These are phyloP conservation scores for Cyclospora cayetanensis DNA, from an alignment of 169 alveolate species.

Conservation along the genomic window DNA sequence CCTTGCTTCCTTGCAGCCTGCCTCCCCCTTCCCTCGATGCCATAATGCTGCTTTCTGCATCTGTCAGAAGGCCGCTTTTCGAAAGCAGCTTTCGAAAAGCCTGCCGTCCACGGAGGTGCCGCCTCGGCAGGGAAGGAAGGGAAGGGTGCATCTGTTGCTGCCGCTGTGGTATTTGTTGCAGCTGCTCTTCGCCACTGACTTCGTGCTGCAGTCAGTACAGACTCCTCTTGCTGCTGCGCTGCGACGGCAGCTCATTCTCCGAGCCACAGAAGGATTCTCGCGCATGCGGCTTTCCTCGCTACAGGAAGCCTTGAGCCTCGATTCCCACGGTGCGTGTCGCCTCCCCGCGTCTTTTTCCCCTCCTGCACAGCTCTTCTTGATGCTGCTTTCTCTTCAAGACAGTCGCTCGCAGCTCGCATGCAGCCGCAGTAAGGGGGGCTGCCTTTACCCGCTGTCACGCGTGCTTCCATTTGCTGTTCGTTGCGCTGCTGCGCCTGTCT, in stretches of 20 bases:
- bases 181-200: not conserved
- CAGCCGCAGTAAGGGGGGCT: not conserved
- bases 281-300: not conserved
- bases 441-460: not conserved
- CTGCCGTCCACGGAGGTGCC: no score
- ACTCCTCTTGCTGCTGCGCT: not conserved
- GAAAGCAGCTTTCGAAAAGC: not conserved
- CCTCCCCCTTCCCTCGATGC: not conserved
- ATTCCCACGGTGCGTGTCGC: not conserved
- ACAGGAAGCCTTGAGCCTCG: not conserved
- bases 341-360: not conserved
- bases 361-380: not conserved
- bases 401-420: not conserved
- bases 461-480: not conserved
- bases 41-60: not conserved
- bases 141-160: no score
- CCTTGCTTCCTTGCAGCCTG: not conserved
- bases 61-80: no score
- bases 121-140: no score
- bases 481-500: not conserved
- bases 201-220: not conserved
- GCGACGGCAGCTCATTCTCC: not conserved
- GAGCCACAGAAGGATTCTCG: not conserved
- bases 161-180: not conserved
- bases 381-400: not conserved